Base-by-base conservation (phyloP, 106 monocot species). In the Ottelia alismoides region DNA sequence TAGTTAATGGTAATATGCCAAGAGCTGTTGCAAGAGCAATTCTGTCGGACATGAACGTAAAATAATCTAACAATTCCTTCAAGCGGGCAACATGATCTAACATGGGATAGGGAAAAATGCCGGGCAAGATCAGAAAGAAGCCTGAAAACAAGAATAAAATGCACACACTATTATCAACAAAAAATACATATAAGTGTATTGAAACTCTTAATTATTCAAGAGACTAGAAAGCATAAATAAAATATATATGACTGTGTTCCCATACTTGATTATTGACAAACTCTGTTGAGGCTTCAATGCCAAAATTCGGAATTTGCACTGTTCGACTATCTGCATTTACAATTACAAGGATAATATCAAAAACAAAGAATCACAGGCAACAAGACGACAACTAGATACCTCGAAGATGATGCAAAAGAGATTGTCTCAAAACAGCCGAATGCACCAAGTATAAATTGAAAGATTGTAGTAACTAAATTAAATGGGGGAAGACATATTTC, bases 1-100 rank as follows among this genome's bases (percentile, higher is more conserved):
- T 96, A 20, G 79, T 68, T 22, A 96, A 74, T 32, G 96, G 84
- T 53, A 96, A 59, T 25, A 96, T 66, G 60, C 73, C 65, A 62
- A 40, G 59, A 27, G 77, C 28, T 2, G 89, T 43, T 64, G 53
- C 52, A 28, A 59, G 57, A 14, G 88, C 78, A 57, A 71, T 81
- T 63, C 70, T 75, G 0, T 74, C 81, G 65, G 84, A 66, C 88
- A 96, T 78, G 49, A 76, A 85, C 47, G 78, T 67, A 64, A 96
- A 96, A 61, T 89, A 96, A 50, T 96, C 85, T 77, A 96, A 64
- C 22, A 96, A 61, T 51, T 96, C 96, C 63, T 96, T 96, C 65
- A 96, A n/a, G 28, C 68, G 71, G 23, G 73, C 54, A 62, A 78
- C 63, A 67, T 76, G 69, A 28, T 88, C 88, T 14, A 89, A 66